A percentile compares a stretch with the other conserved stretches of the same genome.
These are phyloP conservation scores for Epithele typhae DNA, from an alignment of 768 basidiomycete genomes.

Conservation along the genomic window DNA sequence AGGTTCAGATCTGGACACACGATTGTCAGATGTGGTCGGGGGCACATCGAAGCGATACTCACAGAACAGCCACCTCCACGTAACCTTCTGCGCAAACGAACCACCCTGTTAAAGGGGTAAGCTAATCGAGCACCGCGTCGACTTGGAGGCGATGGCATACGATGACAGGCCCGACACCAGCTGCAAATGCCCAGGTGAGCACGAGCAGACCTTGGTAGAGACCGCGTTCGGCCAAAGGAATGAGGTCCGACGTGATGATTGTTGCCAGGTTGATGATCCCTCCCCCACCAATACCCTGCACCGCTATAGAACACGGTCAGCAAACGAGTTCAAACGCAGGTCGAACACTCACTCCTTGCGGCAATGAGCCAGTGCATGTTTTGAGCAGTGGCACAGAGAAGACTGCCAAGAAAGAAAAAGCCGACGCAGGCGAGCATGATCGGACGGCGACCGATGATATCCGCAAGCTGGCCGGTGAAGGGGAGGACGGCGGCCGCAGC, in stretches of 20 bases:
- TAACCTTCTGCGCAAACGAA: conserved; percentile 18
- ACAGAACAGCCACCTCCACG: conserved; percentile 32
- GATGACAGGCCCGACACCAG: conserved; percentile 9
- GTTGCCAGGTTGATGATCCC: conserved; percentile 12
- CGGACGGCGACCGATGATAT: conserved; percentile 32
- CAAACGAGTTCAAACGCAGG: no score
- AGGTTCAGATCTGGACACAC: no score
- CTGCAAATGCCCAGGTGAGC: conserved; percentile 17
- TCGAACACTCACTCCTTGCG: conserved; percentile 22
- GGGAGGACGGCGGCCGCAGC: conserved; percentile 31
- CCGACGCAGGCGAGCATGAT: conserved; percentile 25
- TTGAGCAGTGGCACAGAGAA: conserved; percentile 33
- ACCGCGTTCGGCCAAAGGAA: conserved; percentile 18
- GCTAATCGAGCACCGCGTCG: not conserved
- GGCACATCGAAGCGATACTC: not conserved
- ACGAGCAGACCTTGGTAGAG: conserved; percentile 9
- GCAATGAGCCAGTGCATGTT: conserved; percentile 38
- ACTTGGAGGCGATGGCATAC: not conserved
- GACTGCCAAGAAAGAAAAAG: conserved; percentile 35
- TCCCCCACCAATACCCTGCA: conserved; percentile 22
- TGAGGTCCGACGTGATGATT: conserved; percentile 18
- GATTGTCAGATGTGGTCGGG: not conserved
- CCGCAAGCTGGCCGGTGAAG: conserved; percentile 26
- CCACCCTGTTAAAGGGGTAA: not conserved
- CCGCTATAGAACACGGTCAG: not conserved